phyloP scores from a whole-genome alignment of 495 filamentous ascomycete genomes.

The Hyaloscypha hepaticicola region DNA sequence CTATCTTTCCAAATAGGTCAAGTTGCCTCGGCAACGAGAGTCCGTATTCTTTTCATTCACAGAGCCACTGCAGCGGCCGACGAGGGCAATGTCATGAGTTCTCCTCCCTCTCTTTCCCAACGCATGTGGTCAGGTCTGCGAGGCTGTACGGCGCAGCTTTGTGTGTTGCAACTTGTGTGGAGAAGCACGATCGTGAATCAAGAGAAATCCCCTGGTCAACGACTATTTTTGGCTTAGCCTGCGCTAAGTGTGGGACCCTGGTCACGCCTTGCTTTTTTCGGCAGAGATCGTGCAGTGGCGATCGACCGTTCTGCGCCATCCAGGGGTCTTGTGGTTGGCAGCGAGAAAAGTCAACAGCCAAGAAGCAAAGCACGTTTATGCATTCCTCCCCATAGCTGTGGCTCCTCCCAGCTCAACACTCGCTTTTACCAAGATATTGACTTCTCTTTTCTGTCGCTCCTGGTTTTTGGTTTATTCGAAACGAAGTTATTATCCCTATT shows the following conservation, averaged over 20 bases:
- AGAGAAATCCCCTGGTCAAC: conserved; percentile 16
- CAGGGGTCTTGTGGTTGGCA: not conserved
- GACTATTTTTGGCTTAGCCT: conserved; percentile 14
- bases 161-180: no score
- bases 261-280: not conserved
- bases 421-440: conserved; percentile 21
- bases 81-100: not conserved
- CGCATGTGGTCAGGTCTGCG: not conserved
- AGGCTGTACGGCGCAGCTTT: not conserved
- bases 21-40: not conserved
- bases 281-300: not conserved
- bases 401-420: conserved; percentile 6
- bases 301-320: not conserved
- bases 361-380: not conserved
- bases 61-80: not conserved
- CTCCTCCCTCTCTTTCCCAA: not conserved
- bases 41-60: not conserved
- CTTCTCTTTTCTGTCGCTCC: conserved; percentile 22
- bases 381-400: not conserved
- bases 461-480: conserved; percentile 10
- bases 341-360: not conserved
- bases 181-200: conserved; percentile 1
- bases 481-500: not conserved
- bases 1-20: not conserved
- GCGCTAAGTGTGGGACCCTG: not conserved